These are phyloP conservation scores for Symbiodinium natans DNA, from an alignment of 73 alveolate species.

Conservation along the genomic window DNA sequence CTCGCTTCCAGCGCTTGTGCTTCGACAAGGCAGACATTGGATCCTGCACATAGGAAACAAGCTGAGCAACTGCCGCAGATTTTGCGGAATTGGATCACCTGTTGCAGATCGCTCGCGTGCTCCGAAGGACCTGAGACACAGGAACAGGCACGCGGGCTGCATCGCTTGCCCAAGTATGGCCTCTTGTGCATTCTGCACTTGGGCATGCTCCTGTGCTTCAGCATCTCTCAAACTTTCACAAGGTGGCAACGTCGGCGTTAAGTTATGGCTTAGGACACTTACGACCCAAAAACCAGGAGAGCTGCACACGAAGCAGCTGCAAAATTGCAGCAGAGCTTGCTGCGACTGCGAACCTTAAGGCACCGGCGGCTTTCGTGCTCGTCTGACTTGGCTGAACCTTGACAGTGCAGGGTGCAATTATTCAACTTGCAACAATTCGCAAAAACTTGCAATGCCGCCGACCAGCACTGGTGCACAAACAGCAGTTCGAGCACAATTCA, in stretches of 20 bases:
- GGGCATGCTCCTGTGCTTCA: too few relatives aligned
- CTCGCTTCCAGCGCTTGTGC: constrained; percentile 12
- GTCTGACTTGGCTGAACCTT: neutral
- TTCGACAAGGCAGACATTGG: neutral
- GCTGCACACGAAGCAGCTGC: neutral
- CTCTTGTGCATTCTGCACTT: too few relatives aligned
- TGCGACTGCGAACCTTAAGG: too few relatives aligned
- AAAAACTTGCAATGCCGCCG: neutral
- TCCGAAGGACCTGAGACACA: neutral
- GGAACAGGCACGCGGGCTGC: neutral
- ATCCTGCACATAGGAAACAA: neutral
- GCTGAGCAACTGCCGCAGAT: too few relatives aligned
- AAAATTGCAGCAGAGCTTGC: too few relatives aligned
- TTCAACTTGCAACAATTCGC: neutral
- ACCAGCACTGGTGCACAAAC: too few relatives aligned
- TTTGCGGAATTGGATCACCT: neutral
- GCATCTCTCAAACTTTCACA: too few relatives aligned
- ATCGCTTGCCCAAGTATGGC: too few relatives aligned
- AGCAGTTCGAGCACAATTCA: too few relatives aligned
- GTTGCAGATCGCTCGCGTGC: constrained; percentile 3
- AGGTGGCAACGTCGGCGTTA: too few relatives aligned
- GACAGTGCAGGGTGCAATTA: neutral
- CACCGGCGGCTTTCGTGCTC: neutral
- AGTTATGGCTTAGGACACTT: too few relatives aligned
- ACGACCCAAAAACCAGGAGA: too few relatives aligned